These are phyloP conservation scores for Dioszegia crocea DNA, from an alignment of 768 basidiomycete species.

Conservation along the genomic window DNA sequence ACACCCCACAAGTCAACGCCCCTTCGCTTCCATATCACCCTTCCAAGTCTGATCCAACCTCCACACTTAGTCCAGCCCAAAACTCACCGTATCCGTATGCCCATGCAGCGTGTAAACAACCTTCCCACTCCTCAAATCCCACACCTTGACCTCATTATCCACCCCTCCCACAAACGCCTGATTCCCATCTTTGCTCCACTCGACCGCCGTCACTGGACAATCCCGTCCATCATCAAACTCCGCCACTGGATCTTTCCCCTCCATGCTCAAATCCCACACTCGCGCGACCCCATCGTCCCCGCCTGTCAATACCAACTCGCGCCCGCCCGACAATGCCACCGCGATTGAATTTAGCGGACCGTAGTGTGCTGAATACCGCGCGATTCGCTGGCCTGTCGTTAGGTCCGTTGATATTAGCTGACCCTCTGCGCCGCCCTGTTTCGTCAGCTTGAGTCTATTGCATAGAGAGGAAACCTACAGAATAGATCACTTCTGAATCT, in stretches of 20 bases:
- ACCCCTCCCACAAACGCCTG: constrained; percentile 85
- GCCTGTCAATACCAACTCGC: constrained; percentile 80
- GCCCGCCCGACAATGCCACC: constrained; percentile 74
- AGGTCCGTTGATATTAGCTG: constrained; percentile 71
- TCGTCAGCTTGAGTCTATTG: background rate
- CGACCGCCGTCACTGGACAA: constrained; percentile 85
- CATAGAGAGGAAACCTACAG: constrained; percentile 18
- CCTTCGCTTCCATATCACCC: too few relatives aligned
- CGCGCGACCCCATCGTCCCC: constrained; percentile 89
- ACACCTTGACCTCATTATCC: constrained; percentile 96
- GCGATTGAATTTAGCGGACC: constrained; percentile 88
- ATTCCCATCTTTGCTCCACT: constrained; percentile 86
- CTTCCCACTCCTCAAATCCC: constrained; percentile 79
- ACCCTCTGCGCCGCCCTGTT: constrained; percentile 86
- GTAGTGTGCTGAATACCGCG: constrained; percentile 79
- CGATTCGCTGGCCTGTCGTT: constrained; percentile 73
- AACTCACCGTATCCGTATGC: constrained; percentile 70
- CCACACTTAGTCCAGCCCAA: background rate
- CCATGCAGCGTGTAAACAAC: constrained; percentile 75
- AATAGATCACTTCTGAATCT: constrained; percentile 43
- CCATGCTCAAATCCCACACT: constrained; percentile 69
- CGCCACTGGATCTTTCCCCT: constrained; percentile 67
- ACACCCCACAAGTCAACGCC: too few relatives aligned
- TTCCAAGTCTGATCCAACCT: background rate
- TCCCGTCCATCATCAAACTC: constrained; percentile 68